A percentile compares a stretch with the other conserved stretches of the same genome.
phyloP scores from a whole-genome alignment of 176 grass and related monocot genomes.

The Saccharum officinarum region DNA sequence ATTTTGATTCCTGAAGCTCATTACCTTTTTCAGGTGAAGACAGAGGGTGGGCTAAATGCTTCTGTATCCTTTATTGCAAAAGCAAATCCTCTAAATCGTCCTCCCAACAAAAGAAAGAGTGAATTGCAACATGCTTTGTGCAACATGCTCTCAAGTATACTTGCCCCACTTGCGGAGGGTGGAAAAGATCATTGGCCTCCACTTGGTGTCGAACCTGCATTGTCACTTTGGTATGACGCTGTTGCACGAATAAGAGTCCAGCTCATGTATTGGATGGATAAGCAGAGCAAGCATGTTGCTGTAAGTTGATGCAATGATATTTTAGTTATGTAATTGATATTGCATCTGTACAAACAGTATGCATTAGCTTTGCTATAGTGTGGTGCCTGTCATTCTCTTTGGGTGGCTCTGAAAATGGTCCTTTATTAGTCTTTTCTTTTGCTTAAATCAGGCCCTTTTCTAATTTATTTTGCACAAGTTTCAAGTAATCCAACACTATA shows the following conservation, averaged over 20 bases:
- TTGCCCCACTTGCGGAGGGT: slow-evolving; percentile 89
- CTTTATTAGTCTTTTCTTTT: background rate
- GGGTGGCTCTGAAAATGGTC: background rate
- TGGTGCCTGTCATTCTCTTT: background rate
- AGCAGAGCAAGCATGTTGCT: slow-evolving; percentile 93
- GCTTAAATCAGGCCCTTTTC: background rate
- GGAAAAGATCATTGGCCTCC: slow-evolving; percentile 91
- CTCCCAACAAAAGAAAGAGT: slow-evolving; percentile 95
- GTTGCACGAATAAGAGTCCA: slow-evolving; percentile 83
- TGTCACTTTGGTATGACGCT: slow-evolving; percentile 96
- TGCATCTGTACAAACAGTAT: background rate
- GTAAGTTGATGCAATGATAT: slow-evolving; percentile 62
- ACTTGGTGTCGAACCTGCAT: slow-evolving; percentile 76
- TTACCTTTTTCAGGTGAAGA: slow-evolving; percentile 68
- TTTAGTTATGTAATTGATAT: slow-evolving; percentile 14
- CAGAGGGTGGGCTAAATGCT: slow-evolving; percentile 85
- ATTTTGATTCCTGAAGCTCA: slow-evolving; percentile 1
- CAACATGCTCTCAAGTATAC: slow-evolving; percentile 96
- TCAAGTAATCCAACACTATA: background rate
- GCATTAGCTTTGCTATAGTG: slow-evolving; percentile 13
- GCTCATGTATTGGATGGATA: slow-evolving; percentile 95
- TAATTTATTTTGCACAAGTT: background rate
- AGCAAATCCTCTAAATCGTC: slow-evolving; percentile 86
- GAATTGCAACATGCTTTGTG: slow-evolving; percentile 98
- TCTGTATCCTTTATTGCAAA: slow-evolving; percentile 97